Evolutionary conservation across 2,329 filamentous ascomycete genomes (phyloP).

Genomic region (Aspergillus aculeatinus): DNA sequence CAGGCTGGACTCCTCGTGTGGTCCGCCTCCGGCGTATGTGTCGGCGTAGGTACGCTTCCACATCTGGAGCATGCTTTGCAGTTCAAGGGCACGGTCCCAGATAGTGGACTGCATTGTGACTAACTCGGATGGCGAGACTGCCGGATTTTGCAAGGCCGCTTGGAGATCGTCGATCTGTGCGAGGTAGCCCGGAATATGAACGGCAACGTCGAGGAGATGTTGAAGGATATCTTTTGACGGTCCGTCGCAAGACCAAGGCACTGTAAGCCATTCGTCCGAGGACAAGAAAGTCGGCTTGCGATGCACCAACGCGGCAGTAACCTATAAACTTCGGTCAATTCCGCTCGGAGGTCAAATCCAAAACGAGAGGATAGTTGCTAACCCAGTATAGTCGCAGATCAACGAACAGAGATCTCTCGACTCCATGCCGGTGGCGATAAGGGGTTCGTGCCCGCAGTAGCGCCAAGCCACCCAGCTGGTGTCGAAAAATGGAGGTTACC

Average conservation of each 20-base stretch:
- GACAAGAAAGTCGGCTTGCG: conserved; percentile 27
- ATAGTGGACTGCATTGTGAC: conserved; percentile 17
- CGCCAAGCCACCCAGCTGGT: conserved; percentile 27
- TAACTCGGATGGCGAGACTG: conserved; percentile 14
- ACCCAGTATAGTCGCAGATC: conserved; percentile 32
- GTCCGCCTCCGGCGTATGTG: conserved; percentile 15
- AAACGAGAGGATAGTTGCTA: neutral
- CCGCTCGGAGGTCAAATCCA: neutral
- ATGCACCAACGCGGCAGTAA: conserved; percentile 25
- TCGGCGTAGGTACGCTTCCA: conserved; percentile 22
- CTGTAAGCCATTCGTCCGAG: conserved; percentile 24
- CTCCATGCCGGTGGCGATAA: conserved; percentile 26
- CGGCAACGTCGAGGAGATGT: conserved; percentile 25
- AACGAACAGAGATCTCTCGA: conserved; percentile 27
- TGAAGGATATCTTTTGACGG: conserved; percentile 27
- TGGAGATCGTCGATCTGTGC: conserved; percentile 22
- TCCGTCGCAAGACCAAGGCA: conserved; percentile 23
- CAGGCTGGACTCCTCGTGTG: conserved; percentile 14
- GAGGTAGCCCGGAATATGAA: conserved; percentile 27
- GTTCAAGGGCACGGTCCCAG: conserved; percentile 20
- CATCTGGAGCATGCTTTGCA: conserved; percentile 21
- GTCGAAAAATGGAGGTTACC: conserved; percentile 24
- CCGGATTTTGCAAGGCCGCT: conserved; percentile 3
- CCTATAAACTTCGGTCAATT: conserved; percentile 10
- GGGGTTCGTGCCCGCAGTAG: conserved; percentile 23